phyloP scores from a whole-genome alignment of 306 rosid genomes.

The Prunus davidiana region DNA sequence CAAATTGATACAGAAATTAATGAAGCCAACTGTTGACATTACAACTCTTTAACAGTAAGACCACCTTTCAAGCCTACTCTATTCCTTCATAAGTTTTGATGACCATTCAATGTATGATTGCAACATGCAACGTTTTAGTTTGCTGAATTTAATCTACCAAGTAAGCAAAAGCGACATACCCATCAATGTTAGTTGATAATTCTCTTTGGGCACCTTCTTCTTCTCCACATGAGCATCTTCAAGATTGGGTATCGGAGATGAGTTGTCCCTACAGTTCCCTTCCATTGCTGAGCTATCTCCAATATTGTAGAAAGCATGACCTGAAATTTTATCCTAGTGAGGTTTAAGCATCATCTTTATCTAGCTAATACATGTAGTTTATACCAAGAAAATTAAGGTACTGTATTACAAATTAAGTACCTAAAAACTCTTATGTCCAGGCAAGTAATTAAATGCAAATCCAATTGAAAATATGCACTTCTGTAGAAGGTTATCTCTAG shows the following conservation, averaged over 20 bases:
- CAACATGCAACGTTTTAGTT: neutral
- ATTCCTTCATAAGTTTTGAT: neutral
- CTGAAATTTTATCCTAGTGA: slow-evolving; percentile 7
- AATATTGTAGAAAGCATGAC: slow-evolving; percentile 2
- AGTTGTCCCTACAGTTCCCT: neutral
- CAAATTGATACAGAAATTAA: too few relatives aligned
- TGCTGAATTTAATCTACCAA: neutral
- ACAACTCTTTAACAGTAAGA: neutral
- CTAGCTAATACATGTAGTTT: neutral
- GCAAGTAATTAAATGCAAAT: neutral
- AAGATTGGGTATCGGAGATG: neutral
- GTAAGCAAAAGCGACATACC: slow-evolving; percentile 10
- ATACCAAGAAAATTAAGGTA: neutral
- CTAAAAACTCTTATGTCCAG: neutral
- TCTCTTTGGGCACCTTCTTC: slow-evolving; percentile 5
- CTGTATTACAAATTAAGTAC: neutral
- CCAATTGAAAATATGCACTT: neutral
- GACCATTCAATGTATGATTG: neutral
- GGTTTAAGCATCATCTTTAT: neutral
- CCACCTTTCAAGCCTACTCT: neutral
- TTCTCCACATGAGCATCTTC: neutral
- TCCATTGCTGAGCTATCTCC: slow-evolving; percentile 7
- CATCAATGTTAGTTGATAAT: neutral
- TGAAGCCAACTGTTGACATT: too few relatives aligned
- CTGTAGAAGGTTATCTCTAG: neutral